Percentiles rank a stretch among this genome's conserved stretches.
These are phyloP conservation scores for Dryadomyces quercivorus DNA, from an alignment of 2,329 filamentous ascomycete species.

Conservation along the genomic window DNA sequence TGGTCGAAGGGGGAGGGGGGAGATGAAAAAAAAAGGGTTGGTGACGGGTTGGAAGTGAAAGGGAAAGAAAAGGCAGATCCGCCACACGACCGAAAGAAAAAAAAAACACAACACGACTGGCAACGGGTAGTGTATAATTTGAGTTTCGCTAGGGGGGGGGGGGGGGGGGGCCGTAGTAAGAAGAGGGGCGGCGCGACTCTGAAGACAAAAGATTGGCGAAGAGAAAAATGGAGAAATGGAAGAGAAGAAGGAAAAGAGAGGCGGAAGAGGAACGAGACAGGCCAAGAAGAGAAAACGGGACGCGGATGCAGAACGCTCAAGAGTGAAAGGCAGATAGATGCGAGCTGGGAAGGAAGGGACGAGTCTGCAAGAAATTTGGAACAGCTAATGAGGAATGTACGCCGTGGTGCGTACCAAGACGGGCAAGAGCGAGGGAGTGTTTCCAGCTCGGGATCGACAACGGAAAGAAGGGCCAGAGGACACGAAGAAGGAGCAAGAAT, in stretches of 20 bases:
- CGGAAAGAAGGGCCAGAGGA: not conserved
- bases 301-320: not conserved
- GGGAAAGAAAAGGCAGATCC: slow-evolving; percentile 5
- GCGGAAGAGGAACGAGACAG: slow-evolving; percentile 1
- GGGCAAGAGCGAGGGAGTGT: not conserved
- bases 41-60: not conserved
- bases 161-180: not conserved
- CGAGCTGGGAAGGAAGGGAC: not conserved
- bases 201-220: slow-evolving; percentile 1
- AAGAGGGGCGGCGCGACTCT: slow-evolving; percentile 2
- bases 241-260: not conserved
- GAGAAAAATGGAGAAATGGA: not conserved
- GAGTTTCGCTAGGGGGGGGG: not conserved
- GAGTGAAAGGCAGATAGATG: not conserved
- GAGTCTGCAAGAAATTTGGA: not conserved
- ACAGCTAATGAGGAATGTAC: not conserved
- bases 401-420: not conserved
- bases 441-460: not conserved
- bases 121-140: slow-evolving; percentile 1
- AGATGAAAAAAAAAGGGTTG: not conserved
- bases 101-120: slow-evolving; percentile 2
- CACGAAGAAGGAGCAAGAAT: not conserved
- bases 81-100: slow-evolving; percentile 8
- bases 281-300: not conserved
- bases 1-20: not conserved